Evolutionary conservation across 164 flowering plant species (phyloP).

Genomic region (Umbellularia californica): DNA sequence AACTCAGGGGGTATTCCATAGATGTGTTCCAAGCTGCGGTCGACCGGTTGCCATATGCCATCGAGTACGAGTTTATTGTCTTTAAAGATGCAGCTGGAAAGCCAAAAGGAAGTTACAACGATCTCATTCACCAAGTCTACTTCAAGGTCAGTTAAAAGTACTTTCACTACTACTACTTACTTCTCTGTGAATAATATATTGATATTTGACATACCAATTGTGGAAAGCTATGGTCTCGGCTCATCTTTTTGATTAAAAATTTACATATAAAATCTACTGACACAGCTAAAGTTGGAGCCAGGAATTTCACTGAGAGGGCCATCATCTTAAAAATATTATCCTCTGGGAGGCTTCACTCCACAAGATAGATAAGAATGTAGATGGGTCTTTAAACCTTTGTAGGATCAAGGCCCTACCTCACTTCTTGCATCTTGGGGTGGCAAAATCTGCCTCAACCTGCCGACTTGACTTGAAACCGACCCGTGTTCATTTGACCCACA

Average conservation of each 20-base stretch:
- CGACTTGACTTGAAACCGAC: too few relatives aligned
- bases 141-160: neutral
- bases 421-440: too few relatives aligned
- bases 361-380: too few relatives aligned
- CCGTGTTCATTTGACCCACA: too few relatives aligned
- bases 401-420: too few relatives aligned
- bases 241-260: neutral
- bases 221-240: neutral
- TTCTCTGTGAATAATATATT: neutral
- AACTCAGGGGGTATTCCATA: conserved; percentile 5
- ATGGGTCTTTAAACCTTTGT: too few relatives aligned
- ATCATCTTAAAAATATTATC: too few relatives aligned
- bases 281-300: too few relatives aligned
- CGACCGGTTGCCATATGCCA: conserved; percentile 7
- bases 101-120: conserved; percentile 6
- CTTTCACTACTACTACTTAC: neutral
- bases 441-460: too few relatives aligned
- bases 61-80: conserved; percentile 10
- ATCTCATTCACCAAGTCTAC: conserved; percentile 1
- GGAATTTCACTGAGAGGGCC: too few relatives aligned
- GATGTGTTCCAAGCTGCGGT: conserved; percentile 16
- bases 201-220: neutral
- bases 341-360: too few relatives aligned
- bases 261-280: too few relatives aligned
- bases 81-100: neutral